A percentile compares a stretch with the other conserved stretches of the same genome.
Evolutionary conservation across 1,284 basidiomycete genomes (phyloP).

Genomic region (Moesziomyces parantarcticus): DNA sequence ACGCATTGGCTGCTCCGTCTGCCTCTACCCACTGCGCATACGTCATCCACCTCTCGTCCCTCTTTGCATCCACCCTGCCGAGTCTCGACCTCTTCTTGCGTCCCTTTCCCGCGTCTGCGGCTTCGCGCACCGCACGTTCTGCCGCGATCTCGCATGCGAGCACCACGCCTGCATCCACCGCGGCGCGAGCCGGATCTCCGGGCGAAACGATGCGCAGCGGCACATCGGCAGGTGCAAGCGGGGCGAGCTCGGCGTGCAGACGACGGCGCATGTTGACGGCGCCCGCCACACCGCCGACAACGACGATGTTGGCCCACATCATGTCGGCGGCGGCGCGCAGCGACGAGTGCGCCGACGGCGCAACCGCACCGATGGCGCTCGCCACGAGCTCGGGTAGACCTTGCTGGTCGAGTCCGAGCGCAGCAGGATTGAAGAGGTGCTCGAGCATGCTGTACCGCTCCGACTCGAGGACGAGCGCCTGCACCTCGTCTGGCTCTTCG

Average conservation of each 20-base stretch:
- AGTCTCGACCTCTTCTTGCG: slow-evolving; percentile 2
- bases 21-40: slow-evolving; percentile 23
- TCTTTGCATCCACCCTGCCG: background rate
- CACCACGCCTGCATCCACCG: slow-evolving; percentile 10
- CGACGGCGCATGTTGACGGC: slow-evolving; percentile 80
- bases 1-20: slow-evolving; percentile 11
- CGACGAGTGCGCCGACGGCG: slow-evolving; percentile 69
- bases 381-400: slow-evolving; percentile 82
- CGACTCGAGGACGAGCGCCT: slow-evolving; percentile 85
- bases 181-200: slow-evolving; percentile 1
- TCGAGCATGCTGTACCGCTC: slow-evolving; percentile 91
- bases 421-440: slow-evolving; percentile 74
- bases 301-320: slow-evolving; percentile 92
- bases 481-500: slow-evolving; percentile 72
- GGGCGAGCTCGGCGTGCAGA: slow-evolving; percentile 70
- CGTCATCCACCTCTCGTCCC: slow-evolving; percentile 28
- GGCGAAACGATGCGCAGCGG: slow-evolving; percentile 24
- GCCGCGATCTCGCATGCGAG: slow-evolving; percentile 11
- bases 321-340: slow-evolving; percentile 81
- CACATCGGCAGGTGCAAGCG: slow-evolving; percentile 46
- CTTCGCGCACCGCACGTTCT: slow-evolving; percentile 4
- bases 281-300: slow-evolving; percentile 84
- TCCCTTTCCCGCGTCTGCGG: background rate
- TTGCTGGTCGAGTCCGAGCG: slow-evolving; percentile 80
- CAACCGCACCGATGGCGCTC: slow-evolving; percentile 72